A percentile compares a stretch with the other conserved stretches of the same genome.
Evolutionary conservation across 2,329 filamentous ascomycete species (phyloP).

Genomic region (Leptographium lundbergii): DNA sequence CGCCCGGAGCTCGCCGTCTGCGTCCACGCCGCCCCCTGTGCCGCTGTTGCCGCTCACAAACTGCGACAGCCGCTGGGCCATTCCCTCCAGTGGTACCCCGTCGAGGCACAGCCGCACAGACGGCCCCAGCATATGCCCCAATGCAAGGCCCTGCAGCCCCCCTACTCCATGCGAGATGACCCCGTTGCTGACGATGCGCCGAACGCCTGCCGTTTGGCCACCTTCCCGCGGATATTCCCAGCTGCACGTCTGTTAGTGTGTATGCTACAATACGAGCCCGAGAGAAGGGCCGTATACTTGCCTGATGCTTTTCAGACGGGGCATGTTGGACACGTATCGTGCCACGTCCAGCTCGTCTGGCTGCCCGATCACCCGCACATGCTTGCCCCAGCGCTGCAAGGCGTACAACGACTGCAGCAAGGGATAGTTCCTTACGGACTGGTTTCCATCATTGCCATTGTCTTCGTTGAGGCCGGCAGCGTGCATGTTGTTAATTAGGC

Average conservation of each 20-base stretch:
- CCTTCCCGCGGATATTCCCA: background rate
- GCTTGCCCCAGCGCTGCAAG: background rate
- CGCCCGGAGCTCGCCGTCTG: background rate
- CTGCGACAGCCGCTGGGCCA: background rate
- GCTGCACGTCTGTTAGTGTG: background rate
- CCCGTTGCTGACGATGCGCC: background rate
- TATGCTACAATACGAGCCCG: background rate
- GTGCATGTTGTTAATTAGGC: background rate
- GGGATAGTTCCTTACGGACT: too few relatives aligned
- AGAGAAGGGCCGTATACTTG: background rate
- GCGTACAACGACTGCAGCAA: background rate
- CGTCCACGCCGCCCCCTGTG: background rate
- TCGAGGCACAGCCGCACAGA: background rate
- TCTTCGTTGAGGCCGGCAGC: background rate
- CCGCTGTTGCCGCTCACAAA: background rate
- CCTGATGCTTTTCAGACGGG: background rate
- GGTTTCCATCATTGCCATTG: background rate
- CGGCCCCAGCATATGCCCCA: slow-evolving; percentile 2
- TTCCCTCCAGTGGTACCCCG: slow-evolving; percentile 1
- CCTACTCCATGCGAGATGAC: background rate
- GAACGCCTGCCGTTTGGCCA: background rate
- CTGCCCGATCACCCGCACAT: background rate
- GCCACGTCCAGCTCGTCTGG: background rate
- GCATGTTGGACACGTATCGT: background rate
- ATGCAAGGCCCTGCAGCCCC: slow-evolving; percentile 5